phyloP scores from a whole-genome alignment of 192 early-diverging fungal species.

The Phlyctochytrium planicorne region DNA sequence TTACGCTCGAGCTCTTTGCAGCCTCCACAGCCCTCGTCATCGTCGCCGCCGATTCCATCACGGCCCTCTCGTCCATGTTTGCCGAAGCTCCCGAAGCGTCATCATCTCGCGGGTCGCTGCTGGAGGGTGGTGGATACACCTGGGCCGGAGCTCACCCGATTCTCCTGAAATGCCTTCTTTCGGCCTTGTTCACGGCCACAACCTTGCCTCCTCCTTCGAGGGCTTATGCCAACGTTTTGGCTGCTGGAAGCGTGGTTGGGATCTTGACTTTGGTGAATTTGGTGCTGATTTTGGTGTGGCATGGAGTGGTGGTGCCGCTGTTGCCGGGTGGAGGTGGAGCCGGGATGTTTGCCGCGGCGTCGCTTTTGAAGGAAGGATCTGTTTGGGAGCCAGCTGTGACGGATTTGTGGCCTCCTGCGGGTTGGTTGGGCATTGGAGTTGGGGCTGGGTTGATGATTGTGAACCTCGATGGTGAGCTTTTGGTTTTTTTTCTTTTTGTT shows the following conservation, averaged over 20 bases:
- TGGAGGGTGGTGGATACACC: slow-evolving; percentile 35
- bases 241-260: slow-evolving; percentile 25
- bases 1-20: slow-evolving; percentile 49
- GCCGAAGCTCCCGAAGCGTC: slow-evolving; percentile 30
- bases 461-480: not conserved
- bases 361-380: slow-evolving; percentile 49
- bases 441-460: slow-evolving; percentile 33
- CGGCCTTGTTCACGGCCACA: slow-evolving; percentile 50
- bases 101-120: slow-evolving; percentile 40
- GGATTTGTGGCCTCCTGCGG: slow-evolving; percentile 40
- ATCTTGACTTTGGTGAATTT: slow-evolving; percentile 53
- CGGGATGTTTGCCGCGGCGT: no score
- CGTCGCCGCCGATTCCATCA: slow-evolving; percentile 43
- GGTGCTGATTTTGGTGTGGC: slow-evolving; percentile 51
- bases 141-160: slow-evolving; percentile 27
- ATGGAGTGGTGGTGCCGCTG: slow-evolving; percentile 49
- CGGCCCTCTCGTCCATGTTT: slow-evolving; percentile 29
- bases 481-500: not conserved
- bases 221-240: slow-evolving; percentile 53
- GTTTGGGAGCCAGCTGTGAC: slow-evolving; percentile 56
- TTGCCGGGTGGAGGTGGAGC: slow-evolving; percentile 38
- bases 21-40: slow-evolving; percentile 48
- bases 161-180: slow-evolving; percentile 51
- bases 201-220: slow-evolving; percentile 47
- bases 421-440: slow-evolving; percentile 21